Base-by-base conservation (phyloP, 1,284 basidiomycete genomes). In the Neotropicomus parvogracilis region DNA sequence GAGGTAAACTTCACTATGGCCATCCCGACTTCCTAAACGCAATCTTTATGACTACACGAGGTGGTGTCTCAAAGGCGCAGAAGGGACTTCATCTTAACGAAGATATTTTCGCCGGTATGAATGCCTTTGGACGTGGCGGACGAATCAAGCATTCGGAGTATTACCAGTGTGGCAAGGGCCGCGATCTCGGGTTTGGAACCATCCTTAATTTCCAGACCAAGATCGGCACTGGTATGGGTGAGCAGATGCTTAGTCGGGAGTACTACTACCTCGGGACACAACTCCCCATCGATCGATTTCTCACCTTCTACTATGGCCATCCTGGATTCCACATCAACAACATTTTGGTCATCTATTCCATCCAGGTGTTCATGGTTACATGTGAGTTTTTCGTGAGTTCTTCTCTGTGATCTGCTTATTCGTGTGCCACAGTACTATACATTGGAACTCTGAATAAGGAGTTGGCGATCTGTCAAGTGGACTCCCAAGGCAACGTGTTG, bases 281-380 rank as follows among this genome's bases (percentile, higher is more conserved):
- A 69, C 78, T 99, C 36, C 97, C 97, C 31, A 83, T 98, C 61
- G 97, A 99, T 70, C 90, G 97, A 33, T 99, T 99, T 85, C 76
- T 99, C 56, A 98, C 97, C 19, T 99, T 99, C 80, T 99, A 99
- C 75, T 99, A 98, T 63, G 97, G 91, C 53, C 97, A 99, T 75
- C 95, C 97, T 48, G 97, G 95, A 65, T 99, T 99, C 88, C 95
- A 99, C 73, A 87, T 99, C 78, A 99, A 99, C 81, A 99, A 99
- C 70, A 99, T 99, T 64, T 78, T 99, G 64, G 93, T 97, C 70
- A 97, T 98, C 61, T 86, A 92, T 68, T 95, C 95, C 37, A 91
- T 98, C 51, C 92, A 95, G 67, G 78, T 95, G 51, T 95, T 97
- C 77, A 94, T 97, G 90, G 72, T 95, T 43, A 88, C 87, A 20